Conservation (phyloP, 768 basidiomycete genomes). For the Trametes villosa region DNA sequence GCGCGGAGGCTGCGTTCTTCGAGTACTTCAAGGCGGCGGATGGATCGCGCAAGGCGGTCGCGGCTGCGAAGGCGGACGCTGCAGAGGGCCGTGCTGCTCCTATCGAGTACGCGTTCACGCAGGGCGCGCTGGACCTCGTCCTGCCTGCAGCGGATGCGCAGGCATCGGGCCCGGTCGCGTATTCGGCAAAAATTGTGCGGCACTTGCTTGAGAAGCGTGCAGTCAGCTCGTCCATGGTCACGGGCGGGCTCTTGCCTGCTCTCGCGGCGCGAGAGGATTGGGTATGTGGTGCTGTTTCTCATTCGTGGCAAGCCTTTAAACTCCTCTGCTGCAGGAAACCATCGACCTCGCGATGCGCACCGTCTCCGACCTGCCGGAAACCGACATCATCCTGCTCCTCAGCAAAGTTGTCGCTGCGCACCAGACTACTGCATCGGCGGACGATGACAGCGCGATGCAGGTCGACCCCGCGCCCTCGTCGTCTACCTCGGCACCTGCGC, state of each 20-base stretch:
- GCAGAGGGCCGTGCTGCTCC: conserved; percentile 1
- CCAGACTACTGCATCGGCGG: conserved; percentile 27
- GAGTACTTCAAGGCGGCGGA: conserved; percentile 56
- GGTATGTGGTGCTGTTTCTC: conserved; percentile 45
- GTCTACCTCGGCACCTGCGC: conserved; percentile 35
- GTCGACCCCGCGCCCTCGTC: conserved; percentile 38
- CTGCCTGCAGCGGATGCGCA: conserved; percentile 43
- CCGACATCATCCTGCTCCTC: conserved; percentile 61
- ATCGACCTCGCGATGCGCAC: conserved; percentile 55
- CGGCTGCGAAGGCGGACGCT: background rate
- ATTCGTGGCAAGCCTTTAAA: background rate
- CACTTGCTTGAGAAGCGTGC: conserved; percentile 60
- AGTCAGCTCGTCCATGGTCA: conserved; percentile 65
- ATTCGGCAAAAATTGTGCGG: conserved; percentile 60
- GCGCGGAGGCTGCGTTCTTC: conserved; percentile 63
- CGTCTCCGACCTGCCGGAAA: conserved; percentile 68
- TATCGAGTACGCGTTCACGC: conserved; percentile 57
- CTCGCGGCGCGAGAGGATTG: conserved; percentile 66
- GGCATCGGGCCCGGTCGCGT: conserved; percentile 34
- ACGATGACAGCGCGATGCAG: conserved; percentile 38
- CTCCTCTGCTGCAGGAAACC: conserved; percentile 27
- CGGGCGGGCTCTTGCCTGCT: conserved; percentile 57
- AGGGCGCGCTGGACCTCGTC: conserved; percentile 56
- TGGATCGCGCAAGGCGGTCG: conserved; percentile 6
- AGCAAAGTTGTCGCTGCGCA: conserved; percentile 47